phyloP scores from a whole-genome alignment of 805 yeast species.

The Kurtzmaniella cleridarum region DNA sequence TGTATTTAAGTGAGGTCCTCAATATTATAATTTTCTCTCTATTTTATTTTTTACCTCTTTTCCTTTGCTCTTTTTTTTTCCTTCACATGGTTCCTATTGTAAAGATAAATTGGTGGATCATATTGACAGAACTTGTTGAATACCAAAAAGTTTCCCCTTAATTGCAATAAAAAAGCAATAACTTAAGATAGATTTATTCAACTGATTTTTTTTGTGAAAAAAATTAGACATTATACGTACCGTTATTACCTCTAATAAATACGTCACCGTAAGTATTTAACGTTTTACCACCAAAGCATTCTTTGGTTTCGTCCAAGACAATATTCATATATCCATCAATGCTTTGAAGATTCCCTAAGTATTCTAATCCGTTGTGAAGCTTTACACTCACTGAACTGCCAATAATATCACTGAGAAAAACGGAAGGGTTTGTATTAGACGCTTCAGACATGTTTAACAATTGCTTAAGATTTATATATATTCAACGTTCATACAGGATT shows the following conservation, averaged over 20 bases:
- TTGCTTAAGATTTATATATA: background rate
- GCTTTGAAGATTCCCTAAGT: slow-evolving; percentile 63
- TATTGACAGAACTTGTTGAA: no score
- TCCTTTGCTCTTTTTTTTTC: no score
- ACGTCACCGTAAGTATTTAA: slow-evolving; percentile 64
- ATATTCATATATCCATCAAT: slow-evolving; percentile 97
- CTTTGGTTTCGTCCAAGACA: slow-evolving; percentile 74
- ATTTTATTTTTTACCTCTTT: background rate
- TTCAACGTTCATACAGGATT: background rate
- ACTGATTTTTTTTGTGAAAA: no score
- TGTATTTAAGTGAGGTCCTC: background rate
- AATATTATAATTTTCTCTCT: background rate
- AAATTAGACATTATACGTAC: slow-evolving; percentile 42
- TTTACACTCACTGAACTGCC: slow-evolving; percentile 80
- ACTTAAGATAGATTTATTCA: background rate
- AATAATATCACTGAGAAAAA: slow-evolving; percentile 71
- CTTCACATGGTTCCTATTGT: no score
- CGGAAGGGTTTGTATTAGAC: slow-evolving; percentile 58
- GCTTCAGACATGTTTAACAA: background rate
- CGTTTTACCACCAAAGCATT: slow-evolving; percentile 48
- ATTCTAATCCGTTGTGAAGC: slow-evolving; percentile 81
- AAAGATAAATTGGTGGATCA: no score
- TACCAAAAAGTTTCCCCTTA: no score
- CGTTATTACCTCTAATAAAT: slow-evolving; percentile 81
- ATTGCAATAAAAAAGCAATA: background rate